Evolutionary conservation across 352 stramenopile species (phyloP).

Genomic region (Phytophthora kernoviae): DNA sequence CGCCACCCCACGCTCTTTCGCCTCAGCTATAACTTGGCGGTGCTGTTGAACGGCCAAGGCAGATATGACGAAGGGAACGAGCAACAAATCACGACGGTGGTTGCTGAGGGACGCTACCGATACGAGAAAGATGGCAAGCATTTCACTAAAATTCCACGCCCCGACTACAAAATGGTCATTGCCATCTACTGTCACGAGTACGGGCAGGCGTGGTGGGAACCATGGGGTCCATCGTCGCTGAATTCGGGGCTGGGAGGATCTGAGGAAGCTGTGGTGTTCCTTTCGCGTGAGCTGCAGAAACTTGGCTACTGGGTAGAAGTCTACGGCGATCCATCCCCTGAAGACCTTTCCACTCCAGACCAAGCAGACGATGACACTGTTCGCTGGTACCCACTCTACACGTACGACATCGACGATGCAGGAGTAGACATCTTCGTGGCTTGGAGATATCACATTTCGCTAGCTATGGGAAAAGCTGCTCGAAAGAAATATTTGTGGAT

Average conservation of each 20-base stretch:
- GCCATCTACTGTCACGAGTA: conserved; percentile 94
- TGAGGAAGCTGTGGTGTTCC: conserved; percentile 92
- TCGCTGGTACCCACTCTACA: conserved; percentile 73
- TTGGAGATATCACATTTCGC: conserved; percentile 90
- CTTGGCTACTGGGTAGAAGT: conserved; percentile 90
- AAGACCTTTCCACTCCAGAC: conserved; percentile 44
- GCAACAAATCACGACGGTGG: conserved; percentile 34
- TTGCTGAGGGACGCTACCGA: conserved; percentile 36
- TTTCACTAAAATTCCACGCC: conserved; percentile 38
- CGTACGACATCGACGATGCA: conserved; percentile 65
- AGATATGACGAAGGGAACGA: conserved; percentile 39
- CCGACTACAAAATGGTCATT: conserved; percentile 43
- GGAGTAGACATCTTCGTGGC: conserved; percentile 89
- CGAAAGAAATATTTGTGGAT: conserved; percentile 76
- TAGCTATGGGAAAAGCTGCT: conserved; percentile 50
- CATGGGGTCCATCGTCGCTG: conserved; percentile 86
- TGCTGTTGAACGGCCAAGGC: conserved; percentile 34
- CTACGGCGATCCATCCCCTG: conserved; percentile 67
- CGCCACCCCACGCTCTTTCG: conserved; percentile 43
- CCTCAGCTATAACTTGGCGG: conserved; percentile 59
- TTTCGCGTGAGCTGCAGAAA: conserved; percentile 73
- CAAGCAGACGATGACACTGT: conserved; percentile 39
- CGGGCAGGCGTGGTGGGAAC: conserved; percentile 86
- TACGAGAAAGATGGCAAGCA: conserved; percentile 30
- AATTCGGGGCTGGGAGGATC: conserved; percentile 81